Percentiles rank a stretch among this genome's conserved stretches.
Evolutionary conservation across 768 basidiomycete genomes (phyloP).

Genomic region (Kockovaella imperatae): DNA sequence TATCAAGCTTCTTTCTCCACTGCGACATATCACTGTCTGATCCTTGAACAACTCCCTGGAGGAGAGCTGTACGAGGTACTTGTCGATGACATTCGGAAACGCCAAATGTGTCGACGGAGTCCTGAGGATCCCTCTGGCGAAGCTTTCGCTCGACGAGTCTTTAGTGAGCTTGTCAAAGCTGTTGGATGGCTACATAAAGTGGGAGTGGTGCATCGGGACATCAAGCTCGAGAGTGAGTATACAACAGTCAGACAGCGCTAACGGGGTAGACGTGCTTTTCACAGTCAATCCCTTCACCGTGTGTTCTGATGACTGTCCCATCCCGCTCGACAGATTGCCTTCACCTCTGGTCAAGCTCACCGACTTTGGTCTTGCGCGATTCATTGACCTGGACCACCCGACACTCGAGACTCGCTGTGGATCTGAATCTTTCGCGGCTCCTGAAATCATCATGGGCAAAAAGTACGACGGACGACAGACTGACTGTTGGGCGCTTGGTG

Average conservation of each 20-base stretch:
- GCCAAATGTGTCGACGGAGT: constrained; percentile 45
- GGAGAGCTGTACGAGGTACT: constrained; percentile 76
- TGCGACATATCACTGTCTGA: constrained; percentile 64
- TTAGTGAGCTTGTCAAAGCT: constrained; percentile 65
- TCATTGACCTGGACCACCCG: constrained; percentile 60
- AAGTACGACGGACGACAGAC: constrained; percentile 76
- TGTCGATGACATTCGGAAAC: constrained; percentile 46
- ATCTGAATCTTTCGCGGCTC: constrained; percentile 76
- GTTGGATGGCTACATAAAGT: constrained; percentile 83
- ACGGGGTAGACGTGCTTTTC: constrained; percentile 60
- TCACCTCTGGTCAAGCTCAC: constrained; percentile 69
- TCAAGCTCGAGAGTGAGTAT: constrained; percentile 61
- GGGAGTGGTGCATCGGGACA: constrained; percentile 78
- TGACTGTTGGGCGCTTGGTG: constrained; percentile 82
- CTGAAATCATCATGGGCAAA: constrained; percentile 47
- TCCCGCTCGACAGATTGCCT: constrained; percentile 28
- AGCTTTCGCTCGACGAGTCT: constrained; percentile 58
- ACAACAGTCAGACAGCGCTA: background rate
- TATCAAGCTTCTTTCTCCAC: constrained; percentile 66
- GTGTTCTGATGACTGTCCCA: too few species aligned
- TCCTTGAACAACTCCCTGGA: constrained; percentile 66
- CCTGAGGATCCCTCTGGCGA: constrained; percentile 16
- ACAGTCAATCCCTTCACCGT: constrained; percentile 51
- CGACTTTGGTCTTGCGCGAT: constrained; percentile 83
- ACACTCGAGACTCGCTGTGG: constrained; percentile 73